These are phyloP conservation scores for Leccinum subgranulosum DNA, from an alignment of 768 basidiomycete species.

Conservation along the genomic window DNA sequence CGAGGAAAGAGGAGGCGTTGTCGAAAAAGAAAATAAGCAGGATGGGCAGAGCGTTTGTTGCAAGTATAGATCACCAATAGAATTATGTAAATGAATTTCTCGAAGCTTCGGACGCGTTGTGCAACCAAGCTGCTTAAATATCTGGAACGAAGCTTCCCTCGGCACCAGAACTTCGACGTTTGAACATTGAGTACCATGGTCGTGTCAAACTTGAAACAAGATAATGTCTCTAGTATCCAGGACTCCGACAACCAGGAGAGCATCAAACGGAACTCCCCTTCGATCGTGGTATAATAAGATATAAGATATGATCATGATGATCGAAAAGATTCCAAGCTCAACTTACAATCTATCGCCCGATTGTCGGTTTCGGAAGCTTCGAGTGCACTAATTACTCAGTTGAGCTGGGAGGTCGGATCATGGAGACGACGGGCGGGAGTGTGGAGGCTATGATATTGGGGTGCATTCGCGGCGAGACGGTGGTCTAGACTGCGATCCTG, in stretches of 20 bases:
- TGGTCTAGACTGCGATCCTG: too few relatives aligned
- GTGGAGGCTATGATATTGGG: constrained; percentile 70
- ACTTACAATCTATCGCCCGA: not conserved
- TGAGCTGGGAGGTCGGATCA: too few relatives aligned
- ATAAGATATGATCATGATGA: not conserved
- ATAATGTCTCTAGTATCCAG: not conserved
- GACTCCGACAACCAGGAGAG: not conserved
- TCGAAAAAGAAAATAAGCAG: too few relatives aligned
- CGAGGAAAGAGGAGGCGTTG: too few relatives aligned
- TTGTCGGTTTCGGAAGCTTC: not conserved
- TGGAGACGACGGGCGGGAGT: constrained; percentile 43
- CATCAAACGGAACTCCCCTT: not conserved
- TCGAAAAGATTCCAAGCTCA: not conserved
- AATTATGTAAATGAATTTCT: not conserved
- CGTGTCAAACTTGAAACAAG: too few relatives aligned
- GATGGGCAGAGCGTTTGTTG: not conserved
- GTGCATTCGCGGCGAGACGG: constrained; percentile 60
- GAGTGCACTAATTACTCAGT: not conserved
- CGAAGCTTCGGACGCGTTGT: not conserved
- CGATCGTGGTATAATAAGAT: not conserved
- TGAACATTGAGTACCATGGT: not conserved
- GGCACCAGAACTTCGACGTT: too few relatives aligned
- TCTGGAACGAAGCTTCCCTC: too few relatives aligned
- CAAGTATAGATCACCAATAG: not conserved
- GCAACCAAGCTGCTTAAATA: not conserved